Conservation (phyloP, 306 rosid species). For the Sicyos edulis region DNA sequence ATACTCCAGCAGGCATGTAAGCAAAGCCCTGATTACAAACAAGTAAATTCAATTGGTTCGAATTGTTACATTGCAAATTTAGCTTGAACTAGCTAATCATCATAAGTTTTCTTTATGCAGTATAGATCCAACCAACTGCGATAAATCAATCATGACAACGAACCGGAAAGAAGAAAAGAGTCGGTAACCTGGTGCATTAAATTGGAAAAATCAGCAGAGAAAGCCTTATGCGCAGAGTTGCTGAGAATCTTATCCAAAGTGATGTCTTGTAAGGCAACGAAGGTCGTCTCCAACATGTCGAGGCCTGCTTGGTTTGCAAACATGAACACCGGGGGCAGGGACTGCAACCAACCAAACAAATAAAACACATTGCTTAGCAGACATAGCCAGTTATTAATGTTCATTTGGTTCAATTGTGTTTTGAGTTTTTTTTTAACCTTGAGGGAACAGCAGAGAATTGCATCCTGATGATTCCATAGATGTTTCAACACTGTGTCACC, state of each 20-base stretch:
- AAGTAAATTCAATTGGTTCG: neutral
- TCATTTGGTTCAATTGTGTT: neutral
- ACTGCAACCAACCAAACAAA: conserved; percentile 35
- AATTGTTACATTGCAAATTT: neutral
- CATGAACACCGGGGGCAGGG: conserved; percentile 77
- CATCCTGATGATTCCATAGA: conserved; percentile 85
- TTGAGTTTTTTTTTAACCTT: conserved; percentile 35
- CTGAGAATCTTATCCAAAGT: conserved; percentile 80
- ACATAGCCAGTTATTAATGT: neutral
- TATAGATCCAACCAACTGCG: too few relatives aligned
- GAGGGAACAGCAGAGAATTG: conserved; percentile 80
- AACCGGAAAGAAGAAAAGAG: neutral
- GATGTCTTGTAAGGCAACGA: conserved; percentile 87
- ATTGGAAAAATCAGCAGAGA: conserved; percentile 68
- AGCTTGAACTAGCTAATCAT: neutral
- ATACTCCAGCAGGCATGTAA: conserved; percentile 72
- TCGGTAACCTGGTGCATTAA: conserved; percentile 72
- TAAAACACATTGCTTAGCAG: neutral
- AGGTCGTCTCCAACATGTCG: conserved; percentile 90
- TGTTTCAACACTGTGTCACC: conserved; percentile 50
- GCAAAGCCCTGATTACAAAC: conserved; percentile 52
- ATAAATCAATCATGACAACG: neutral
- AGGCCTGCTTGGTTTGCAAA: conserved; percentile 95
- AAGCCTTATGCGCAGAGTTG: conserved; percentile 67
- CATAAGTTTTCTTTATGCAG: neutral